These are phyloP conservation scores for Backusella psychrophila DNA, from an alignment of 192 early-diverging fungal species.

Conservation along the genomic window DNA sequence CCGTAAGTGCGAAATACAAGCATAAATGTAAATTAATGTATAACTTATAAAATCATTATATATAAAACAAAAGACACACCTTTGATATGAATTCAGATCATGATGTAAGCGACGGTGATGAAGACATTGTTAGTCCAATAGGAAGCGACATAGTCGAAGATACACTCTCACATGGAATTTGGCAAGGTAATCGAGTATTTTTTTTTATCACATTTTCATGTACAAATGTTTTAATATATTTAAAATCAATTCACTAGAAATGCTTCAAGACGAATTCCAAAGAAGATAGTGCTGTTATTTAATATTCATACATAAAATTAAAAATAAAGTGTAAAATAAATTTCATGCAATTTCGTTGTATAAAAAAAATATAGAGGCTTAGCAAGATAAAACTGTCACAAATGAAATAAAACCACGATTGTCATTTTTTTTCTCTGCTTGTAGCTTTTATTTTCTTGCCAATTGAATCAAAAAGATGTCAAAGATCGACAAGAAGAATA, in stretches of 20 bases:
- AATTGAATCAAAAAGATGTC: constrained; percentile 3
- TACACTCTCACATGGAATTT: neutral
- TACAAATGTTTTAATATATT: neutral
- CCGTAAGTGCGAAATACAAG: neutral
- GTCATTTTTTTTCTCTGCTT: constrained; percentile 10
- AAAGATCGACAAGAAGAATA: constrained; percentile 4
- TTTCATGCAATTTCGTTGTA: neutral
- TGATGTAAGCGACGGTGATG: neutral
- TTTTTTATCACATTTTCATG: neutral
- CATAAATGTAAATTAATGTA: neutral
- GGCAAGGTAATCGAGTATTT: neutral
- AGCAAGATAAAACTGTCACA: neutral
- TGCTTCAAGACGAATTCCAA: neutral
- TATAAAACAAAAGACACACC: neutral
- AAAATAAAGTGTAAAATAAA: neutral
- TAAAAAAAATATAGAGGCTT: neutral
- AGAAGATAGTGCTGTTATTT: neutral
- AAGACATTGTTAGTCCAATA: neutral
- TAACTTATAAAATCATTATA: neutral
- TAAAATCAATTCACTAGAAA: neutral
- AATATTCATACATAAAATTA: neutral
- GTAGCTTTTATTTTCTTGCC: neutral
- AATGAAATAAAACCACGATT: neutral
- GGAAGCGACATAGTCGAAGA: neutral
- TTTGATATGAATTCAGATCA: neutral